phyloP scores from a whole-genome alignment of 345 rosid species.

The Acer campestre region DNA sequence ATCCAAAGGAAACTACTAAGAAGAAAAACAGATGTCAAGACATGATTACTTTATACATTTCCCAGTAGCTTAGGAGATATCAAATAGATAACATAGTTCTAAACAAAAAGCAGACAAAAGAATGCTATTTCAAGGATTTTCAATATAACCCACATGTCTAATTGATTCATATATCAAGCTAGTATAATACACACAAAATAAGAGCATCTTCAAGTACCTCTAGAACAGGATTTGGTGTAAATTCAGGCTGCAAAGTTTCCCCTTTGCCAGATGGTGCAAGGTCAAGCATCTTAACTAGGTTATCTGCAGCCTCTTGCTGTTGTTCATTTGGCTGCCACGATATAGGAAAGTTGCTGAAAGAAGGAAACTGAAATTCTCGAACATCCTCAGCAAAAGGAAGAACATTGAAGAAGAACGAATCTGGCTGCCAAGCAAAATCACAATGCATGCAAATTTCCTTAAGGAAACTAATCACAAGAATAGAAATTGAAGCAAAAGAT shows the following conservation, averaged over 20 bases:
- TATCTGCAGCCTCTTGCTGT: conserved; percentile 84
- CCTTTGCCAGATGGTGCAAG: conserved; percentile 70
- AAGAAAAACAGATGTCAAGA: too few species aligned
- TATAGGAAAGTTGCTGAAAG: conserved; percentile 69
- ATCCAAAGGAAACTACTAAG: too few species aligned
- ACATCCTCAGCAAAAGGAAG: conserved; percentile 91
- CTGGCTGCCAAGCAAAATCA: conserved; percentile 58
- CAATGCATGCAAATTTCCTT: conserved; percentile 13
- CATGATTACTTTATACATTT: neutral
- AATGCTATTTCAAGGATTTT: neutral
- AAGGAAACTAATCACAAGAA: conserved; percentile 17
- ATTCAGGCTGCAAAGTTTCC: conserved; percentile 71
- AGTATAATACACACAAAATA: neutral
- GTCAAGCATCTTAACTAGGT: conserved; percentile 81
- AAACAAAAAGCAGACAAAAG: neutral
- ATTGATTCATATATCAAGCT: neutral
- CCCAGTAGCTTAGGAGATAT: conserved; percentile 2
- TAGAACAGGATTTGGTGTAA: conserved; percentile 86
- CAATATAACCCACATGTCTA: neutral
- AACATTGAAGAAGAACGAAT: conserved; percentile 85
- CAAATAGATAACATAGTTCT: neutral
- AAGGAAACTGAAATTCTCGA: conserved; percentile 89
- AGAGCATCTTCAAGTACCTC: conserved; percentile 46
- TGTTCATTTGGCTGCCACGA: conserved; percentile 74
- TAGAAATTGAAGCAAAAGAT: conserved; percentile 1